A percentile compares a stretch with the other conserved stretches of the same genome.
Conservation (phyloP, 2,329 filamentous ascomycete genomes). For the Sclerotinia subarctica region DNA sequence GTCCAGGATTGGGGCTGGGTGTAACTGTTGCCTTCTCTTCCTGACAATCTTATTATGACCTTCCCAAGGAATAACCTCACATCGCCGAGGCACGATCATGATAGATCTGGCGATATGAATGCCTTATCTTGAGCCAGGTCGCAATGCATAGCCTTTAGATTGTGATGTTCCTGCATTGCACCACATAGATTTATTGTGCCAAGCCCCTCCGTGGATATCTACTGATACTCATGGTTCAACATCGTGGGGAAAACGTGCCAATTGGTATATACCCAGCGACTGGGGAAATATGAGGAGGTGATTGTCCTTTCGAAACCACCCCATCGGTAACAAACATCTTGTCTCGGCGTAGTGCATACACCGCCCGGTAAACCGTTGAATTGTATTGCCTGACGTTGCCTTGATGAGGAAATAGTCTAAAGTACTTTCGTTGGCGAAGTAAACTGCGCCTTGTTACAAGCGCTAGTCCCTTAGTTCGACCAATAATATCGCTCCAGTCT, state of each 20-base stretch:
- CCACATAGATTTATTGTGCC: not conserved
- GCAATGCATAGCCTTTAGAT: constrained; percentile 5
- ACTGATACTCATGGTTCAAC: not conserved
- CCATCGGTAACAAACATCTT: not conserved
- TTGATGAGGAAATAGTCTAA: not conserved
- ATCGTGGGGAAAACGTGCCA: constrained; percentile 9
- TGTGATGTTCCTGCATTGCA: not conserved
- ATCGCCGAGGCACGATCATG: not conserved
- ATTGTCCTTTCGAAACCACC: not conserved
- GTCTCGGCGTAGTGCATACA: not conserved
- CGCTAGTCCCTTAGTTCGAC: not conserved
- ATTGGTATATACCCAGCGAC: not conserved
- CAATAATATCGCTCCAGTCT: not conserved
- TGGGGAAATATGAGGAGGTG: not conserved
- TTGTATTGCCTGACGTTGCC: not conserved
- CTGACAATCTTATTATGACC: not conserved
- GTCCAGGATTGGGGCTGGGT: not conserved
- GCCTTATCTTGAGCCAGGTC: not conserved
- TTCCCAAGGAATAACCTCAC: not conserved
- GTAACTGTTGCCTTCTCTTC: not conserved
- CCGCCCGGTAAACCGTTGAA: not conserved
- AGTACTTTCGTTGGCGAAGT: constrained; percentile 1
- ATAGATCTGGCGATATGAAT: not conserved
- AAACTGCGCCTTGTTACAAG: not conserved
- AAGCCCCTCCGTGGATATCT: not conserved